Evolutionary conservation across 1,284 basidiomycete genomes (phyloP), one percentile per base, ranked within the genome.

Genomic region (Apiotrichum sp.): DNA sequence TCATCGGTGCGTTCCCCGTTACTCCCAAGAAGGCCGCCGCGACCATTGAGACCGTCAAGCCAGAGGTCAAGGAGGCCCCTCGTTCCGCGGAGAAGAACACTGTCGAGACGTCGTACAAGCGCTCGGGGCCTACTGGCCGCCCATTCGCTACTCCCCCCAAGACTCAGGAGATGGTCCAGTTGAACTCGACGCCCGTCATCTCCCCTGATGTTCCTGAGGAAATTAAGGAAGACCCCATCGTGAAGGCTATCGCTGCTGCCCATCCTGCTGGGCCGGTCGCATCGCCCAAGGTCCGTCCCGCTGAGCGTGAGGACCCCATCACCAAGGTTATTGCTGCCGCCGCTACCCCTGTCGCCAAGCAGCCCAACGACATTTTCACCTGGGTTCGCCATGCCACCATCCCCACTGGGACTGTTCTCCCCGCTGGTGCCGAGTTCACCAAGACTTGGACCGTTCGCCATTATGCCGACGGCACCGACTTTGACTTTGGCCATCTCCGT

Each of bases 391-490:
- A 74, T 63, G 46, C 65, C 8, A 73, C 70, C 43, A 73, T 74
- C 50, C 63, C 60, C 3, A 57, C 67, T 9, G 69, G 68, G 9
- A 68, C 65, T 39, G 59, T 57, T 1, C 62, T 74, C 3, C 72
- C 71, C 11, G 60, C 62, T 8, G 72, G 72, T 13, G 65, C 72
- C 34, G 69, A 67, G 44, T 73, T 74, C 62, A 73, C 70, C 63
- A 74, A 74, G 59, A 65, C 67, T 8, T 74, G 72, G 72, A 62
- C 59, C 16, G 47, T 70, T 33, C 69, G 66, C 60, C 69, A 74
- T 55, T 73, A 70, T 53, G 71, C 69, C 35, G 50, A 56, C 13
- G 72, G 72, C 4, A 38, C 56, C 31, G 70, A 74, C 55, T 73
- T 59, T 54, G 54, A 62, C 38, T 72, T 73, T 45, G 63, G 63